Base-by-base conservation (phyloP, 164 flowering plant species). In the Santalum album region DNA sequence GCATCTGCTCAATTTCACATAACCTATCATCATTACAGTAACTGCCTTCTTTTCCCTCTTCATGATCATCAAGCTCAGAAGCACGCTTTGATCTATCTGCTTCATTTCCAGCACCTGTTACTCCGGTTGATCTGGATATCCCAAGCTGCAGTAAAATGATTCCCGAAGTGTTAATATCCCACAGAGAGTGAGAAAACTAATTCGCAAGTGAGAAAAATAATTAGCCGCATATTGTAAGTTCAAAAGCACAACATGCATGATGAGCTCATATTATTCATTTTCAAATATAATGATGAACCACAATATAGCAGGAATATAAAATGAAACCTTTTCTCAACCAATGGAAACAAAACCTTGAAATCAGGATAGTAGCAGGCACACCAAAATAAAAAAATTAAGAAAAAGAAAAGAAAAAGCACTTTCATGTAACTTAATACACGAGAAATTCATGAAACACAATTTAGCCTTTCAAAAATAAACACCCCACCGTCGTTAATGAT, bases 1-100 rank as follows among this genome's bases (percentile, higher is more conserved):
- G 38, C 61, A 85, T 65, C 61, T 80, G 70, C 70, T 90, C 98
- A 62, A 87, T 75, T 56, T 77, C 75, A 43, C 78, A 69, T 35
- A 84, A 54, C 24, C 71, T 66, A 43, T 34, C 44, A 57, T 29
- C 72, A 60, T 69, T 71, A 50, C 64, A 35, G 17, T 40, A 11
- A 43, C 39, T 47, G 32, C 44, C 57, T n/a, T 11, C 24, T 59
- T 57, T 56, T 16, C 58, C 63, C 58, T 62, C 57, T 27, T 14
- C 65, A 23, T 38, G 54, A 25, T 54, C 68, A 58, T 72, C 65
- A 50, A 45, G 32, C 6, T 48, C 65, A 51, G 62, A 38, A 19
- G 10, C 26, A n/a, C n/a, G 34, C 20, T 52, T 57, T 35, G 61
- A 45, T 27, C 40, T 23, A 38, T 62, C 65, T 51, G 45, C 66